Percentiles rank a stretch among this genome's conserved stretches.
phyloP scores from a whole-genome alignment of 306 rosid genomes.

The Sicyos edulis region DNA sequence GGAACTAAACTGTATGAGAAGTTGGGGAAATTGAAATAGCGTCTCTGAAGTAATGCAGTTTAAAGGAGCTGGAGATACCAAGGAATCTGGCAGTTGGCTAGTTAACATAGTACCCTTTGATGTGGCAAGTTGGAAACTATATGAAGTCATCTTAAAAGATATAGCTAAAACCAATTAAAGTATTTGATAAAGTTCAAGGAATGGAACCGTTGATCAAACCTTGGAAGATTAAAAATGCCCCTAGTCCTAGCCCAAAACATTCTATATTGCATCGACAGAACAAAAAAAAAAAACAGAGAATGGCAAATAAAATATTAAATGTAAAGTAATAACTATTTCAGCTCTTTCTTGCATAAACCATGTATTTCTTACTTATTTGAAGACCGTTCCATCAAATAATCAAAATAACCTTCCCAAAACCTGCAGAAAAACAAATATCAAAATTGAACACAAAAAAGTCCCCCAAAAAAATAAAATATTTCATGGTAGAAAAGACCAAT shows the following conservation, averaged over 20 bases:
- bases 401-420: slow-evolving; percentile 99
- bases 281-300: background rate
- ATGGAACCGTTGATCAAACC: background rate
- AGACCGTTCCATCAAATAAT: slow-evolving; percentile 80
- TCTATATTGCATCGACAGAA: background rate
- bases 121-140: background rate
- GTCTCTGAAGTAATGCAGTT: background rate
- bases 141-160: background rate
- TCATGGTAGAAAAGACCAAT: slow-evolving; percentile 3
- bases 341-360: slow-evolving; percentile 16
- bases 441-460: background rate
- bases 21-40: background rate
- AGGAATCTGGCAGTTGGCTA: background rate
- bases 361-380: slow-evolving; percentile 60
- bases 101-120: slow-evolving; percentile 2
- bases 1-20: background rate
- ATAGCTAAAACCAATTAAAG: background rate
- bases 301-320: background rate
- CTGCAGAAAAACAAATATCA: slow-evolving; percentile 33
- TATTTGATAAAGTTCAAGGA: background rate
- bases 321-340: background rate
- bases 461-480: background rate
- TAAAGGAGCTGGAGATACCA: background rate
- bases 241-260: background rate
- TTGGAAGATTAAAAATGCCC: background rate